Evolutionary conservation across 495 filamentous ascomycete species (phyloP), one percentile per base, ranked within the genome.

Genomic region (Tuber umbilicatum): DNA sequence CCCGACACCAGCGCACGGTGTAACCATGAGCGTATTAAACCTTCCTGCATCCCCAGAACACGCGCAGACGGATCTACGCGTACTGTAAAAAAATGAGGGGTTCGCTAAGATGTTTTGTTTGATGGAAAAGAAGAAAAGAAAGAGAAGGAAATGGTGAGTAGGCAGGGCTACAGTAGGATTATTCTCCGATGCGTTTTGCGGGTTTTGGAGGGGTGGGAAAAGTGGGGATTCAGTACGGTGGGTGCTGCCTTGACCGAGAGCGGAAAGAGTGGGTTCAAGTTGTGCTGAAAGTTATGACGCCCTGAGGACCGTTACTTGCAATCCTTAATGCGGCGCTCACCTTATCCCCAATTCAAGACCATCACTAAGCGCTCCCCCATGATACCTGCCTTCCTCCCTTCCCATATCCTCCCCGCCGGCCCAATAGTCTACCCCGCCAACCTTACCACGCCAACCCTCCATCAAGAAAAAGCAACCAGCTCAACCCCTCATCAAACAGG

Each of bases 11-110:
- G 5, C 21, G n/a, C n/a, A n/a, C 50, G 0, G 50, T 60, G 50
- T 60, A 60, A 60, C 50, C 50, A 60, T 60, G 50, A 60, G 50
- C n/a, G n/a, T n/a, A 60, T 60, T 60, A 60, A 60, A 60, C 50
- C 23, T 60, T 7, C 50, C 50, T 31, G 50, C 50, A 60, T 60
- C n/a, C 47, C n/a, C 9, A 21, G n/a, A 60, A 27, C 50, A 2
- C 23, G 50, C 50, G 23, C n/a, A 31, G 50, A 31, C 50, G n/a
- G 50, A 60, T 60, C 50, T 60, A 60, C 45, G 2, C 38, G 38
- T 39, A 39, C 38, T 39, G 38, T 39, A 39, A 39, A 39, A 39
- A 39, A 39, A 39, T 39, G 38, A 2, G 6, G 38, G 38, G 38
- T 39, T 39, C 6, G 38, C 38, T 39, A 39, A 6, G 38, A 39